A percentile compares a stretch with the other conserved stretches of the same genome.
phyloP scores from a whole-genome alignment of 306 rosid species.

The Fagus crenata region DNA sequence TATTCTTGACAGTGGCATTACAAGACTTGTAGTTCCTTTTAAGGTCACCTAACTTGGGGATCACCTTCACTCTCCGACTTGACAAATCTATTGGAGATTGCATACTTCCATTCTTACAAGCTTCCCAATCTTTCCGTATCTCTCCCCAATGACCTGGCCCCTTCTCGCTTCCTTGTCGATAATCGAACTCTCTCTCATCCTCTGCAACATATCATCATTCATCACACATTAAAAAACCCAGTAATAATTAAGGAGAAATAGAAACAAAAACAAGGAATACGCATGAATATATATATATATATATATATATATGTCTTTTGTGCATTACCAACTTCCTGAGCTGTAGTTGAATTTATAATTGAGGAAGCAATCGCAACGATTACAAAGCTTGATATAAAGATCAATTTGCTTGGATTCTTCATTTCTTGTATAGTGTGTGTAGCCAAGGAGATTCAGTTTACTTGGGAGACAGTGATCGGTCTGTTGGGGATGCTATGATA shows the following conservation, averaged over 20 bases:
- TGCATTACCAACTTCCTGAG: slow-evolving; percentile 72
- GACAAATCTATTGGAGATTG: slow-evolving; percentile 75
- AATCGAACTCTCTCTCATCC: slow-evolving; percentile 63
- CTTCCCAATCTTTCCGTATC: slow-evolving; percentile 55
- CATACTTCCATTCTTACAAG: slow-evolving; percentile 52
- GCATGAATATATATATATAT: no score
- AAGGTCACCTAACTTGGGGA: slow-evolving; percentile 37
- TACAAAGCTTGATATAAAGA: slow-evolving; percentile 19
- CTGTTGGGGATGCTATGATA: not conserved
- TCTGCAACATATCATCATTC: slow-evolving; percentile 37
- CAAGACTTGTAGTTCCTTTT: slow-evolving; percentile 38
- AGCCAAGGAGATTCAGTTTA: not conserved
- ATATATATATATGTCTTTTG: not conserved
- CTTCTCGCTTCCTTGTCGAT: slow-evolving; percentile 40
- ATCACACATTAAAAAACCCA: not conserved
- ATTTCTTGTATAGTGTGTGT: slow-evolving; percentile 19
- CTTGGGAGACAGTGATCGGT: not conserved
- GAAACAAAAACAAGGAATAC: not conserved
- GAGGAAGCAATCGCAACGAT: slow-evolving; percentile 22
- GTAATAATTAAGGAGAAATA: not conserved
- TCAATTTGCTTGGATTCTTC: slow-evolving; percentile 33
- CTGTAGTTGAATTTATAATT: slow-evolving; percentile 29
- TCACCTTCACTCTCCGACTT: slow-evolving; percentile 35
- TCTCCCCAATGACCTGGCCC: slow-evolving; percentile 66
- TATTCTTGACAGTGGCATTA: slow-evolving; percentile 53